A percentile compares a stretch with the other conserved stretches of the same genome.
Evolutionary conservation across 257 asterid species (phyloP).

Genomic region (Mitragyna speciosa): DNA sequence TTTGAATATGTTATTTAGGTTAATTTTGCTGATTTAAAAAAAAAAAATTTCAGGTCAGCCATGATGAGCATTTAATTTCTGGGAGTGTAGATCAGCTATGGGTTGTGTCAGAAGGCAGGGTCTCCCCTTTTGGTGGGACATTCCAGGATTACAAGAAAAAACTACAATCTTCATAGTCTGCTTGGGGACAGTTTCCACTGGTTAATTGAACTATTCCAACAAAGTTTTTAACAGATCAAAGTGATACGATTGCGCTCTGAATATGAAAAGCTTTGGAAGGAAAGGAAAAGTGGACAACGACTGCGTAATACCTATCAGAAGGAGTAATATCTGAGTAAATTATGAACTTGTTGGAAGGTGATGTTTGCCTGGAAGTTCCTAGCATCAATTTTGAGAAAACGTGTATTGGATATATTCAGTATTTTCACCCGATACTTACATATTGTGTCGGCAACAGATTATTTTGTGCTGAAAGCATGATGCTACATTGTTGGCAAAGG

Average conservation of each 20-base stretch:
- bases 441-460: not conserved
- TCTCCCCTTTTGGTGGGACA: constrained; percentile 67
- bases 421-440: not conserved
- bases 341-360: not conserved
- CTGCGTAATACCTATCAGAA: not conserved
- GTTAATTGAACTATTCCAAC: not conserved
- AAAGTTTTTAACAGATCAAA: not conserved
- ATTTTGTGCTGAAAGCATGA: not conserved
- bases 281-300: not conserved
- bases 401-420: too few relatives aligned
- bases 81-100: constrained; percentile 96
- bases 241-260: not conserved
- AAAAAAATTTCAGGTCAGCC: constrained; percentile 87
- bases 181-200: not conserved
- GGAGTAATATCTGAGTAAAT: not conserved
- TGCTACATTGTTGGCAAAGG: not conserved
- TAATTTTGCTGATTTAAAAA: constrained; percentile 23
- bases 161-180: constrained; percentile 55
- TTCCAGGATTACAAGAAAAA: constrained; percentile 88
- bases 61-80: constrained; percentile 90
- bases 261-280: not conserved
- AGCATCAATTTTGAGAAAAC: not conserved
- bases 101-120: constrained; percentile 79
- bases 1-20: constrained; percentile 6
- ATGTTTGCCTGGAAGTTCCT: not conserved